These are phyloP conservation scores for Penicillium waksmanii DNA, from an alignment of 495 filamentous ascomycete species.

Conservation along the genomic window DNA sequence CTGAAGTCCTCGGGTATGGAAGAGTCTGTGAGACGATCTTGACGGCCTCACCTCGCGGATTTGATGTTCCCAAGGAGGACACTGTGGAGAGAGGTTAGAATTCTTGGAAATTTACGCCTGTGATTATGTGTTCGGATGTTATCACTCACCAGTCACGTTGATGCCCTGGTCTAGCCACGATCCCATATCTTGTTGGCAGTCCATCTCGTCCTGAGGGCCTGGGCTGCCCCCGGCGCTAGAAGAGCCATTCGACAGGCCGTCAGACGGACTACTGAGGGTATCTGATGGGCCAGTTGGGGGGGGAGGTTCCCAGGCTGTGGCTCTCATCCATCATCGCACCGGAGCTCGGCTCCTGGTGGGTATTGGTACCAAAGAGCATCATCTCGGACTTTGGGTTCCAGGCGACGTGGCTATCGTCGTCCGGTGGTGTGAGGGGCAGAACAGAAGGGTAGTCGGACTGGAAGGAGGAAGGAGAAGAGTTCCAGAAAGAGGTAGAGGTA, in stretches of 20 bases:
- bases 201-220: constrained; percentile 43
- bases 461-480: constrained; percentile 26
- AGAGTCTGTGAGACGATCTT: constrained; percentile 65
- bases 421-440: constrained; percentile 47
- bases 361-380: constrained; percentile 37
- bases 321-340: constrained; percentile 43
- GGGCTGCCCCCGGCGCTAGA: constrained; percentile 45
- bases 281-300: constrained; percentile 33
- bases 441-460: constrained; percentile 41
- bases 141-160: constrained; percentile 45
- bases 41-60: constrained; percentile 48
- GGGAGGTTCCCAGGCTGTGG: constrained; percentile 38
- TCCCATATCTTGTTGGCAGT: constrained; percentile 39
- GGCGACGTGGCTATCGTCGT: constrained; percentile 47
- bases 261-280: constrained; percentile 39
- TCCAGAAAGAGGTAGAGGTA: constrained; percentile 27
- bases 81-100: constrained; percentile 29
- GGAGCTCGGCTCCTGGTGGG: constrained; percentile 33
- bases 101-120: background rate
- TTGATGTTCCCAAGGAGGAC: constrained; percentile 40
- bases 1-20: constrained; percentile 59
- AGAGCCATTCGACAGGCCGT: constrained; percentile 39
- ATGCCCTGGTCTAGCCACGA: constrained; percentile 52
- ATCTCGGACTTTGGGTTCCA: constrained; percentile 44
- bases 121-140: background rate